Conservation (phyloP, 31 red algal genomes). For the Porphyra umbilicalis region DNA sequence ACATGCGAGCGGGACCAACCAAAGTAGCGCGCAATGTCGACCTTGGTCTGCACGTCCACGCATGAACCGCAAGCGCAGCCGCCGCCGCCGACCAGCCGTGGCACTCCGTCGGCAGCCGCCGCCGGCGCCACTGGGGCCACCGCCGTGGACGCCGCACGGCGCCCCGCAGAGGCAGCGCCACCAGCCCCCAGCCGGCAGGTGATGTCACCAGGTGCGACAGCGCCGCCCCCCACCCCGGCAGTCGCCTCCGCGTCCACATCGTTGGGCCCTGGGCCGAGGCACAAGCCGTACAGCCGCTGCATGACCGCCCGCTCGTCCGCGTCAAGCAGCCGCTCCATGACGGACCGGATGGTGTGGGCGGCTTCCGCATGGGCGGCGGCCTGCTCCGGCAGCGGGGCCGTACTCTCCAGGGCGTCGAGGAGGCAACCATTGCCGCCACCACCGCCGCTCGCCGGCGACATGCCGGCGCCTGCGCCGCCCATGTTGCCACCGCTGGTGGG, state of each 20-base stretch:
- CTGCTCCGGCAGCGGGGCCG: not conserved
- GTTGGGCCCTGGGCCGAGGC: too few species aligned
- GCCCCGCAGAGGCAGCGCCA: too few species aligned
- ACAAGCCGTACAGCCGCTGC: not conserved
- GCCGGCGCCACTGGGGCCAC: not conserved
- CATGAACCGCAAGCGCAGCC: too few species aligned
- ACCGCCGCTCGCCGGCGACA: not conserved
- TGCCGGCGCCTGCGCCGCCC: not conserved
- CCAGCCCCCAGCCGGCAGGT: too few species aligned
- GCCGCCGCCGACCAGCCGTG: not conserved
- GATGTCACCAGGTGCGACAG: too few species aligned
- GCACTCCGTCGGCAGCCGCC: not conserved
- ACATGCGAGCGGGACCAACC: not conserved
- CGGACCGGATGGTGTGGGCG: not conserved
- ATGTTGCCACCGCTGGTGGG: not conserved
- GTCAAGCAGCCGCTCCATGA: not conserved
- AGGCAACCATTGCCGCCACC: not conserved
- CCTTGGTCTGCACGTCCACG: not conserved
- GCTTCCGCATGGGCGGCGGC: not conserved
- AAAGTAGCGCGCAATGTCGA: not conserved
- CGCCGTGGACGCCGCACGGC: too few species aligned
- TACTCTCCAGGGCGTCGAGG: not conserved
- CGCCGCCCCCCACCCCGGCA: not conserved
- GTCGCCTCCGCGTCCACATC: not conserved
- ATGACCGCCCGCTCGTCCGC: not conserved